Evolutionary conservation across 768 basidiomycete genomes (phyloP), one percentile per base, ranked within the genome.

Genomic region (Boletus rex-veris): DNA sequence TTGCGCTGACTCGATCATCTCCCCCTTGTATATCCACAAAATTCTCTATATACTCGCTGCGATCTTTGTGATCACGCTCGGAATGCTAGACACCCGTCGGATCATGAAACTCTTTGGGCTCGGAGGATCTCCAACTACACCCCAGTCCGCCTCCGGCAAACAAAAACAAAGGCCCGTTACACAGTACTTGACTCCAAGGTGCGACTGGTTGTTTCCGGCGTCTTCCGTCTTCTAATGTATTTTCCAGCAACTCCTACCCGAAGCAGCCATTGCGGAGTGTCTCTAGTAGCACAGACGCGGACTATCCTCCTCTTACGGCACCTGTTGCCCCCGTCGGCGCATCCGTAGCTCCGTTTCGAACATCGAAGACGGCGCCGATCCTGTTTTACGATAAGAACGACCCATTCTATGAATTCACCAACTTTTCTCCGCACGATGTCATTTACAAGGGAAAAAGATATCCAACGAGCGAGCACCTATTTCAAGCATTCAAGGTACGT

Each of bases 391-490:
- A 86, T 59, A 86, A 81, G 62, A 71, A 78, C 12, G 73, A 79
- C 41, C 83, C 84, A 11, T 75, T 86, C 63, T 86, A 87, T 55
- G 85, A 83, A 7, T 87, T 88, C 62, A 86, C 86, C 39, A 87
- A 87, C 66, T 88, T 88, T 66, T 88, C 88, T 10, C 66, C 80
- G 1, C 86, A 88, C 65, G 74, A 80, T 41, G 80, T 90, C 10
- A 60, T 73, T 10, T 84, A 86, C 64, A 76, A 81, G 31, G 81
- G 81, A 38, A 84, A 82, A 63, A 74, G 70, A 50, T 90, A 88
- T 63, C 85, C 86, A 2, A 90, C 87, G 1, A 85, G 85, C 63
- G 88, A 88, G 64, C 88, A 89, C 67, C 77, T 89, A 11, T 89
- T 87, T 62, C 87, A 89, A 59, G 83, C 87, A 3, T 79, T 88